Evolutionary conservation across 2,329 filamentous ascomycete genomes (phyloP).

Genomic region (Scedosporium apiospermum): DNA sequence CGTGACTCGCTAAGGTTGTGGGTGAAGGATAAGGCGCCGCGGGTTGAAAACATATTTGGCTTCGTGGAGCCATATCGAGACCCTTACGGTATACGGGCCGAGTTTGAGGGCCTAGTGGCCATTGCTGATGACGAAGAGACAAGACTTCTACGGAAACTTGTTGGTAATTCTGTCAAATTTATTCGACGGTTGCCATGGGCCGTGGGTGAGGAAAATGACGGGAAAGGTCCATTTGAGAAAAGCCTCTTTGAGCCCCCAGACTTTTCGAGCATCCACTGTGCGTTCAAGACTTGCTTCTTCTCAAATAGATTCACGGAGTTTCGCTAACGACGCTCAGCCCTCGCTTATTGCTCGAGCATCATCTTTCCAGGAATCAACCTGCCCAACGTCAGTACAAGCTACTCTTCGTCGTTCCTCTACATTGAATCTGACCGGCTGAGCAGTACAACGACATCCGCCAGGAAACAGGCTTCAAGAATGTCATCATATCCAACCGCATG

Average conservation of each 20-base stretch:
- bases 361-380: slow-evolving; percentile 33
- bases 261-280: slow-evolving; percentile 61
- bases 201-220: slow-evolving; percentile 21
- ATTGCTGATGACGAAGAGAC: slow-evolving; percentile 60
- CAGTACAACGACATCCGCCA: slow-evolving; percentile 49
- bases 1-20: slow-evolving; percentile 45
- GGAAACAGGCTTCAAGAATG: slow-evolving; percentile 54
- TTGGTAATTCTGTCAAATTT: slow-evolving; percentile 52
- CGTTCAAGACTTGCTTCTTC: slow-evolving; percentile 26
- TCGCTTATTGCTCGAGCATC: slow-evolving; percentile 33
- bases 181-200: slow-evolving; percentile 62
- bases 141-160: slow-evolving; percentile 46
- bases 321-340: slow-evolving; percentile 16
- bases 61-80: slow-evolving; percentile 57
- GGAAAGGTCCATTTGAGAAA: slow-evolving; percentile 56
- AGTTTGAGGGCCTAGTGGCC: slow-evolving; percentile 51
- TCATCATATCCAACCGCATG: slow-evolving; percentile 50
- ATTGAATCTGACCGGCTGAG: neutral
- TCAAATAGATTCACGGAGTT: slow-evolving; percentile 6
- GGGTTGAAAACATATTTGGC: slow-evolving; percentile 49
- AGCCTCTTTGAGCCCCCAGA: slow-evolving; percentile 62
- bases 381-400: slow-evolving; percentile 25
- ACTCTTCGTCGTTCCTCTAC: neutral
- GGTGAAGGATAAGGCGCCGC: slow-evolving; percentile 48
- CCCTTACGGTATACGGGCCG: slow-evolving; percentile 45